Evolutionary conservation across 305 asterid genomes (phyloP).

Genomic region (Ajuga reptans): DNA sequence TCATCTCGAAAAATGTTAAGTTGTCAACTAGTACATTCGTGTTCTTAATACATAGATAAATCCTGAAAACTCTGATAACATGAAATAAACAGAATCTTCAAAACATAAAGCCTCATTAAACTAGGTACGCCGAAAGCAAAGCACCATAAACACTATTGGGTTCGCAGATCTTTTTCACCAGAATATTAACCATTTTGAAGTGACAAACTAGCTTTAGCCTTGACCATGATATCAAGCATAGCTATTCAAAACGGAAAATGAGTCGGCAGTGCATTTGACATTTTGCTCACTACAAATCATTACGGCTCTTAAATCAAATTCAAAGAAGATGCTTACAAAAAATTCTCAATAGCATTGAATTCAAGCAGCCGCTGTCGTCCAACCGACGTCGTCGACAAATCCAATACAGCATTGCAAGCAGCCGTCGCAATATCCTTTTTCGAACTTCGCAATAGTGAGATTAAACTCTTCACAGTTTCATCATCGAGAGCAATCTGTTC

Average conservation of each 20-base stretch:
- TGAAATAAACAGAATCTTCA: background rate
- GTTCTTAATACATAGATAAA: background rate
- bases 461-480: constrained; percentile 43
- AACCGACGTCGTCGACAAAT: constrained; percentile 49
- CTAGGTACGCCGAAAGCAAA: background rate
- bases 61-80: background rate
- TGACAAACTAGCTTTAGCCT: background rate
- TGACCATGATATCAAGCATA: constrained; percentile 3
- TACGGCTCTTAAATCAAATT: background rate
- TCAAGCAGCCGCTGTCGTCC: constrained; percentile 48
- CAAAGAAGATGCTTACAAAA: constrained; percentile 45
- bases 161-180: background rate
- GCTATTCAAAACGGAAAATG: constrained; percentile 1
- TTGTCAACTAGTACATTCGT: background rate
- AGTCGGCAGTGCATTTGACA: background rate
- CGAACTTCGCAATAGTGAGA: constrained; percentile 34
- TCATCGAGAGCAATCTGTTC: constrained; percentile 48
- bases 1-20: background rate
- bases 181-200: background rate
- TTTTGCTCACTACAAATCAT: background rate
- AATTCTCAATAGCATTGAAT: constrained; percentile 40
- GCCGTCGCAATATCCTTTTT: constrained; percentile 35
- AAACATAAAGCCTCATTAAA: background rate
- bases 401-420: constrained; percentile 70
- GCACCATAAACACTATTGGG: background rate